phyloP scores from a whole-genome alignment of 805 yeast species.

The Suhomyces vadensis region DNA sequence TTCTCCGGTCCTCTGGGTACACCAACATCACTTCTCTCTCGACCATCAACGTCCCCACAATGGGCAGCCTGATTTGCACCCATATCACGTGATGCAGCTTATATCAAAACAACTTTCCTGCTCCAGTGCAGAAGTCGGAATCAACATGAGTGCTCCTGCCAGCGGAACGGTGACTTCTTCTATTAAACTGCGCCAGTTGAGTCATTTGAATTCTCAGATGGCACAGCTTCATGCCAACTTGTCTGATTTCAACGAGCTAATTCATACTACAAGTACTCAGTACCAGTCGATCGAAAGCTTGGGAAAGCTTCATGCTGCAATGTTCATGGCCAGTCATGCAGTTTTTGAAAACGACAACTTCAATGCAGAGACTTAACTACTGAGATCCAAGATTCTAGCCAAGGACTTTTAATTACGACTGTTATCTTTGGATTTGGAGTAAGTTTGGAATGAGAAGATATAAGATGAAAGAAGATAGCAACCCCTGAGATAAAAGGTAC shows the following conservation, averaged over 20 bases:
- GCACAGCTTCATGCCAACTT: constrained; percentile 58
- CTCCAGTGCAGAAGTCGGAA: background rate
- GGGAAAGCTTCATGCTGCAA: constrained; percentile 58
- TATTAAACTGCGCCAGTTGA: constrained; percentile 44
- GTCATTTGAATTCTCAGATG: constrained; percentile 53
- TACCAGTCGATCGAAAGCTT: constrained; percentile 51
- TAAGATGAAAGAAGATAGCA: too few relatives aligned
- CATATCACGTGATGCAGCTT: background rate
- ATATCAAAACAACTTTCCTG: background rate
- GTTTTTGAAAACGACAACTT: constrained; percentile 42
- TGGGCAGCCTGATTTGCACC: too few relatives aligned
- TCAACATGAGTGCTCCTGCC: constrained; percentile 8
- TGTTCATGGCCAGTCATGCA: constrained; percentile 46
- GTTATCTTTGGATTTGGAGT: too few relatives aligned
- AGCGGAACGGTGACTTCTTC: constrained; percentile 9
- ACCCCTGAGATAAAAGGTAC: too few relatives aligned
- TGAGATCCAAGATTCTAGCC: background rate
- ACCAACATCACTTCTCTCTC: too few relatives aligned
- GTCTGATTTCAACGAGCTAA: constrained; percentile 50
- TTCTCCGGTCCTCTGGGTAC: too few relatives aligned
- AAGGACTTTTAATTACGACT: too few relatives aligned
- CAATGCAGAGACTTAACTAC: constrained; percentile 1
- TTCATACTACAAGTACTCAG: constrained; percentile 53
- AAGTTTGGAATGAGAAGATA: too few relatives aligned
- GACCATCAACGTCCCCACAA: too few relatives aligned